Conservation (phyloP, 495 filamentous ascomycete genomes). For the Choiromyces venosus region DNA sequence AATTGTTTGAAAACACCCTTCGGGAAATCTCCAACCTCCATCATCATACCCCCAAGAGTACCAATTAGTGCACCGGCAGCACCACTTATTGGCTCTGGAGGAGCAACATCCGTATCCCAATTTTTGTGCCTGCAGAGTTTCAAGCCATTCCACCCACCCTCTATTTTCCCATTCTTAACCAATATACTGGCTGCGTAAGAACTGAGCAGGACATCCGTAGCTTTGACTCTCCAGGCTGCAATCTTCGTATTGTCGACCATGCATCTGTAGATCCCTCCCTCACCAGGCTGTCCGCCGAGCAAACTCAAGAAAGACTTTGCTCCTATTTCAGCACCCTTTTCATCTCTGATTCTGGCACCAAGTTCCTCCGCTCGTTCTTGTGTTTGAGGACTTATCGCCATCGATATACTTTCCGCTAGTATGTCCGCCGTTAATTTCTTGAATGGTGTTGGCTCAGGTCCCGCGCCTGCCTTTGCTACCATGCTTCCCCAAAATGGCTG, state of each 20-base stretch:
- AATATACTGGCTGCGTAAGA: slow-evolving; percentile 63
- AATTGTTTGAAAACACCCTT: slow-evolving; percentile 59
- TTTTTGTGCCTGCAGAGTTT: slow-evolving; percentile 60
- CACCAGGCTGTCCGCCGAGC: slow-evolving; percentile 60
- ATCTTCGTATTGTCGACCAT: slow-evolving; percentile 56
- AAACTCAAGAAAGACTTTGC: slow-evolving; percentile 64
- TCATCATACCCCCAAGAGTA: slow-evolving; percentile 58
- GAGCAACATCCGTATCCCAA: slow-evolving; percentile 72
- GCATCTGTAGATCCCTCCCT: slow-evolving; percentile 51
- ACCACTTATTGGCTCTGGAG: slow-evolving; percentile 66
- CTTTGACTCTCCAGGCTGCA: slow-evolving; percentile 62
- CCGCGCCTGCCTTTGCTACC: slow-evolving; percentile 58
- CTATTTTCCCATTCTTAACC: slow-evolving; percentile 54
- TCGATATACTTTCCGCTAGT: slow-evolving; percentile 60
- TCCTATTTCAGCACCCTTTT: slow-evolving; percentile 68
- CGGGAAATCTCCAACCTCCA: slow-evolving; percentile 79
- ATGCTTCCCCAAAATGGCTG: slow-evolving; percentile 84
- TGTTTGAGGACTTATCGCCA: slow-evolving; percentile 55
- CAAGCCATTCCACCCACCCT: slow-evolving; percentile 61
- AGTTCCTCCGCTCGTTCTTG: slow-evolving; percentile 51
- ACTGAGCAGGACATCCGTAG: slow-evolving; percentile 54
- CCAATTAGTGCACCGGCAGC: slow-evolving; percentile 53
- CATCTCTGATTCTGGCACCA: slow-evolving; percentile 52
- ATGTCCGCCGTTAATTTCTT: slow-evolving; percentile 59
- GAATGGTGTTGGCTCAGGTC: slow-evolving; percentile 63